Conservation (phyloP, 169 alveolate species). For the Babesia caballi region DNA sequence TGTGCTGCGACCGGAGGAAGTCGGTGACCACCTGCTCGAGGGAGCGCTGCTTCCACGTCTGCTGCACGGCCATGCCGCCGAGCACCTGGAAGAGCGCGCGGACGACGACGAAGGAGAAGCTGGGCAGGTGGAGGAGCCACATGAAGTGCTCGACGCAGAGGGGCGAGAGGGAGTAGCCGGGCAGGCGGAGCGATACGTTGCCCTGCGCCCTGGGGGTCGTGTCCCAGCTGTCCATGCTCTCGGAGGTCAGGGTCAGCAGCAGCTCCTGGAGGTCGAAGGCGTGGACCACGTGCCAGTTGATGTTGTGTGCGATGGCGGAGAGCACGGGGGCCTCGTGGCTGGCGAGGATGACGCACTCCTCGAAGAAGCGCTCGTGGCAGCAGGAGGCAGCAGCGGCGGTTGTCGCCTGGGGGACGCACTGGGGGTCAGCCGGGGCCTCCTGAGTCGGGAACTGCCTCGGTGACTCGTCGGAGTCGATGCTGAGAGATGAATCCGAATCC, state of each 20-base stretch:
- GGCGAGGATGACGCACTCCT: neutral
- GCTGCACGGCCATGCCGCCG: slow-evolving; percentile 24
- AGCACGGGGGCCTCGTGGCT: neutral
- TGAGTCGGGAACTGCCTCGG: neutral
- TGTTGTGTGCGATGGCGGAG: slow-evolving; percentile 14
- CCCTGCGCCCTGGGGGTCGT: neutral
- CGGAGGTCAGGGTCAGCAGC: neutral
- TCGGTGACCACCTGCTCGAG: slow-evolving; percentile 42
- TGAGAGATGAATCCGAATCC: neutral
- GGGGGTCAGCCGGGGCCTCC: no score
- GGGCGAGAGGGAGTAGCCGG: slow-evolving; percentile 55
- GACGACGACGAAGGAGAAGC: slow-evolving; percentile 26
- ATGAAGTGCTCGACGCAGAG: slow-evolving; percentile 33
- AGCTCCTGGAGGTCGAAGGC: slow-evolving; percentile 8
- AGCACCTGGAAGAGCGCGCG: slow-evolving; percentile 25
- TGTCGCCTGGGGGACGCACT: no score
- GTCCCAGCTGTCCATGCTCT: neutral
- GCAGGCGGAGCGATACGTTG: slow-evolving; percentile 37
- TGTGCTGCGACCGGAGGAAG: slow-evolving; percentile 16
- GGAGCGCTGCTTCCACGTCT: slow-evolving; percentile 16
- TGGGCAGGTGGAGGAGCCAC: slow-evolving; percentile 37
- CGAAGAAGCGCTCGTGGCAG: neutral
- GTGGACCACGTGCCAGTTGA: neutral
- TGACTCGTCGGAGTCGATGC: neutral
- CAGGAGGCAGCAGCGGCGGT: neutral